Conservation (phyloP, 75 land plant genomes). For the Cunninghamia lanceolata region DNA sequence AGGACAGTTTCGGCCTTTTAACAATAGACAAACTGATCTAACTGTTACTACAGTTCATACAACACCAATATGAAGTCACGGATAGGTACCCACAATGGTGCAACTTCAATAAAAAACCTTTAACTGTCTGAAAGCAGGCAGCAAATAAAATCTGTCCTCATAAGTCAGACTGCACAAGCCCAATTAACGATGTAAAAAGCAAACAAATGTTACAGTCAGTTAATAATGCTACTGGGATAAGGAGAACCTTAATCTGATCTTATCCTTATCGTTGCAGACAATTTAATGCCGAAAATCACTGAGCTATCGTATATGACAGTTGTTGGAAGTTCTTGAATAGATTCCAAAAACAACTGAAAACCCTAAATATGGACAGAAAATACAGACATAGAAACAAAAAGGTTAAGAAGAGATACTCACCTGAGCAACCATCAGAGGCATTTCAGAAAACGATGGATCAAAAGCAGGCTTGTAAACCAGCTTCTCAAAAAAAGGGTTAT, state of each 20-base stretch:
- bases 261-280: neutral
- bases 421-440: conserved; percentile 52
- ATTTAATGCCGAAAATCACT: too few relatives aligned
- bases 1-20: neutral
- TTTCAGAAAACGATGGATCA: conserved; percentile 23
- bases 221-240: neutral
- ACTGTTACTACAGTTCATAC: neutral
- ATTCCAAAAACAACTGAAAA: neutral
- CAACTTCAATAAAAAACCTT: too few relatives aligned
- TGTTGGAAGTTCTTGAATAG: neutral
- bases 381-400: neutral
- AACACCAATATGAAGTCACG: neutral
- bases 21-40: neutral
- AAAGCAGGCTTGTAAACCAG: conserved; percentile 36
- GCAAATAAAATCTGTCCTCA: neutral
- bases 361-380: neutral
- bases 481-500: conserved; percentile 43
- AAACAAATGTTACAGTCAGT: neutral
- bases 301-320: too few relatives aligned
- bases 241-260: neutral
- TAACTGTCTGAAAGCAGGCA: neutral
- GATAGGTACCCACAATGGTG: neutral
- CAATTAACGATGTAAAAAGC: too few relatives aligned
- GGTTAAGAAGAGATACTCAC: conserved; percentile 12
- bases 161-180: neutral